Evolutionary conservation across 2,329 filamentous ascomycete species (phyloP), one percentile per base, ranked within the genome.

Genomic region (Alternaria brassicae): DNA sequence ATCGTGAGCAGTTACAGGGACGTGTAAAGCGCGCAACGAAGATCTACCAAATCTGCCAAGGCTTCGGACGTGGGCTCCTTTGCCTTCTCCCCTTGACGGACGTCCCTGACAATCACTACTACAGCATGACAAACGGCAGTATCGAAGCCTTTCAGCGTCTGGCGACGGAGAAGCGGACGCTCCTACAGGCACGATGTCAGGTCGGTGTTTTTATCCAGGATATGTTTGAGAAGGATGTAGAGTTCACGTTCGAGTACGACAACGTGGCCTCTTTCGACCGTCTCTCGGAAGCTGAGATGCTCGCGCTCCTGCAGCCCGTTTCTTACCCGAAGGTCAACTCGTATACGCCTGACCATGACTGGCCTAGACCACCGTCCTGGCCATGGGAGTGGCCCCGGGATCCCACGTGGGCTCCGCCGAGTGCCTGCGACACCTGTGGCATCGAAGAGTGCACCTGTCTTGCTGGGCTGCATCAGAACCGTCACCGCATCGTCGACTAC

Each of bases 291-390:
- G 15, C 19, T 51, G 12, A 51, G 30, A 51, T 51, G 21, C 36
- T 56, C 12, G 23, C 39, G 27, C 54, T 56, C 21, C 28, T 56
- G 15, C 28, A 51, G 17, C 47, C 39, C 13, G 10, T 56, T 10
- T 36, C 30, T 56, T 56, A 56, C 25, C 45, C n/a, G 17, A 51
- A 42, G 30, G 54, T 51, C 13, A 56, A 56, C 15, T 56, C n/a
- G 8, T 56, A 56, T 51, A 56, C 39, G 54, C 54, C 39, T 36
- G 10, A 39, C 21, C n/a, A n/a, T 51, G 8, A 4, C 40, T 56
- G 23, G 54, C 47, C 45, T 17, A 56, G 15, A 12, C 54, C 12
- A 51, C 37, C 9, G 19, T 56, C 39, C 37, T 51, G 13, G 54
- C 47, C 6, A 25, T 56, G 17, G 45, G n/a, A 56, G 19, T 56